A percentile compares a stretch with the other conserved stretches of the same genome.
Conservation (phyloP, 139 green algal species). For the Picochlorum sp. region DNA sequence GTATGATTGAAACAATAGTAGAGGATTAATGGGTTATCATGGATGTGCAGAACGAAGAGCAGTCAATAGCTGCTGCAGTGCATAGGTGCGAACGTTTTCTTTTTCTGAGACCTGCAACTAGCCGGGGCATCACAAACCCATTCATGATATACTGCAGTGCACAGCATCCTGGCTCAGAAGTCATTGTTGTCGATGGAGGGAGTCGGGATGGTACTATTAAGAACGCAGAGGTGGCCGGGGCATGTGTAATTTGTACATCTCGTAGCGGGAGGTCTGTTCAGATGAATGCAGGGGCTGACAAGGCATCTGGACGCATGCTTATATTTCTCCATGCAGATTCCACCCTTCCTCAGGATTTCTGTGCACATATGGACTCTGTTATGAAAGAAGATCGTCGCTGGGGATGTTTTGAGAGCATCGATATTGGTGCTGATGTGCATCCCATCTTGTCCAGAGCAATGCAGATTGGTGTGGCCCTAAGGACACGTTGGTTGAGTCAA, state of each 20-base stretch:
- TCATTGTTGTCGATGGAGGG: conserved; percentile 59
- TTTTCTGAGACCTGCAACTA: not conserved
- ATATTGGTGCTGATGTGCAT: conserved; percentile 20
- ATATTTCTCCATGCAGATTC: conserved; percentile 68
- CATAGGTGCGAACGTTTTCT: not conserved
- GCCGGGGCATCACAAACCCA: not conserved
- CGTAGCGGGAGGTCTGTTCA: conserved; percentile 35
- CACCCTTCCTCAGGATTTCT: conserved; percentile 29
- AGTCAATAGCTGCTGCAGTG: conserved; percentile 5
- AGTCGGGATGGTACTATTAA: conserved; percentile 41
- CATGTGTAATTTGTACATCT: conserved; percentile 22
- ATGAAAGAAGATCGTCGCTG: conserved; percentile 5
- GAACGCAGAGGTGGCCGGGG: conserved; percentile 18
- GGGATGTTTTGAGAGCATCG: conserved; percentile 54
- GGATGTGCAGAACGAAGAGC: conserved; percentile 14
- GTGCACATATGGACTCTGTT: conserved; percentile 3
- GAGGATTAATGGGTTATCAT: no score
- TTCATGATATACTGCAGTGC: not conserved
- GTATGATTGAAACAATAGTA: not conserved
- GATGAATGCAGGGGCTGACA: conserved; percentile 42
- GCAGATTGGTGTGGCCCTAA: conserved; percentile 20
- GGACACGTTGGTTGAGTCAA: conserved; percentile 28
- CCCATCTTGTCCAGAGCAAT: not conserved
- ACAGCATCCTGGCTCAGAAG: conserved; percentile 6
- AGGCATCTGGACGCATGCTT: conserved; percentile 30